Evolutionary conservation across 257 asterid species (phyloP).

Genomic region (Ocimum tenuiflorum): DNA sequence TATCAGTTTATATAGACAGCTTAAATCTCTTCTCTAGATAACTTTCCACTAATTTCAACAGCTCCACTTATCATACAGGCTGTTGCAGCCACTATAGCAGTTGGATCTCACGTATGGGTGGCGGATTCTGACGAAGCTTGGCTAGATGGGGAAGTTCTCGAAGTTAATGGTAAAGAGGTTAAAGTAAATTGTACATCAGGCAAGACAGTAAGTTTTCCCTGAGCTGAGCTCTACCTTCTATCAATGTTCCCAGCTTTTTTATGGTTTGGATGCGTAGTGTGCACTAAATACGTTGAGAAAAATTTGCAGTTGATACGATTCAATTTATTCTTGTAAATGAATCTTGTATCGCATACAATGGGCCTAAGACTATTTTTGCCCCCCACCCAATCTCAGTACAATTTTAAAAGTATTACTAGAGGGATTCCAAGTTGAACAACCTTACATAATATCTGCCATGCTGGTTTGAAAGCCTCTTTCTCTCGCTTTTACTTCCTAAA

Average conservation of each 20-base stretch:
- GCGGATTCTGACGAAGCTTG: conserved; percentile 87
- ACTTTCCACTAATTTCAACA: background rate
- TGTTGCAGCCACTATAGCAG: conserved; percentile 47
- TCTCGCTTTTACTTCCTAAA: background rate
- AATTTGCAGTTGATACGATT: background rate
- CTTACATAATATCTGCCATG: background rate
- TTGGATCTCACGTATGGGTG: conserved; percentile 94
- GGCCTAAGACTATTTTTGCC: background rate
- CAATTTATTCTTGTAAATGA: background rate
- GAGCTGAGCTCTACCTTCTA: background rate
- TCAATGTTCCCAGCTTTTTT: background rate
- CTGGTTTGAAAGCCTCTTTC: background rate
- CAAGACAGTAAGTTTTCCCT: conserved; percentile 48
- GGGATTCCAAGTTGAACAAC: background rate
- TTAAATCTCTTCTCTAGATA: background rate
- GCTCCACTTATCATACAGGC: conserved; percentile 41
- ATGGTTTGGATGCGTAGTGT: background rate
- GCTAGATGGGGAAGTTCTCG: conserved; percentile 74
- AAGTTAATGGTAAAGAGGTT: conserved; percentile 58
- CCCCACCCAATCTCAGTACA: too few relatives aligned
- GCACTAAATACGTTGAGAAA: background rate
- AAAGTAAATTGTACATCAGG: conserved; percentile 61
- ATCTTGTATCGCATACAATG: background rate
- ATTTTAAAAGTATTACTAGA: too few relatives aligned
- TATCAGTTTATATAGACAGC: background rate